phyloP scores from a whole-genome alignment of 2,329 filamentous ascomycete species.

The Stemphylium beticola region DNA sequence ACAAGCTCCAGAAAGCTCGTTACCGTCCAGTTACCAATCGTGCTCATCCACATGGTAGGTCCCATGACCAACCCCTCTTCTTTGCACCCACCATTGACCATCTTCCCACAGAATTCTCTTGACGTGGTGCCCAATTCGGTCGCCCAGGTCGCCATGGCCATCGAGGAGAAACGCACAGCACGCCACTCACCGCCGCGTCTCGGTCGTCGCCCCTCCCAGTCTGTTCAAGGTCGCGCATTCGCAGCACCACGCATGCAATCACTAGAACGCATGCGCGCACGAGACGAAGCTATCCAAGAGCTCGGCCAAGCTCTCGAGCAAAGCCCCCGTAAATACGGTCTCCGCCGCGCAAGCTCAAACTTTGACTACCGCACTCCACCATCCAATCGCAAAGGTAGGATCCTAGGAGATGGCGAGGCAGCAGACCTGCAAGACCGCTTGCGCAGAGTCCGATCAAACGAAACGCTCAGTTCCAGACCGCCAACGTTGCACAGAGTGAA shows the following conservation, averaged over 20 bases:
- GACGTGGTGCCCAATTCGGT: slow-evolving; percentile 63
- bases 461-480: slow-evolving; percentile 33
- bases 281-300: slow-evolving; percentile 51
- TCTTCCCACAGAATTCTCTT: slow-evolving; percentile 54
- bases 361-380: slow-evolving; percentile 45
- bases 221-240: slow-evolving; percentile 60
- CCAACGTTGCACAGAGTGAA: slow-evolving; percentile 24
- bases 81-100: background rate
- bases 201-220: slow-evolving; percentile 46
- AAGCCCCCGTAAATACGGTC: slow-evolving; percentile 52
- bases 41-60: slow-evolving; percentile 60
- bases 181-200: slow-evolving; percentile 37
- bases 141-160: slow-evolving; percentile 61
- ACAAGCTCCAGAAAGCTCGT: slow-evolving; percentile 53
- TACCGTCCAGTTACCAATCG: slow-evolving; percentile 61
- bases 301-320: slow-evolving; percentile 51
- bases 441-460: slow-evolving; percentile 41
- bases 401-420: slow-evolving; percentile 37
- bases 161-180: slow-evolving; percentile 57
- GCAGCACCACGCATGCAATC: slow-evolving; percentile 59
- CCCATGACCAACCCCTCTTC: background rate
- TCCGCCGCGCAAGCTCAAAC: slow-evolving; percentile 32
- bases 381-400: slow-evolving; percentile 43
- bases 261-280: slow-evolving; percentile 53
- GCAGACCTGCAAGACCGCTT: slow-evolving; percentile 39